Base-by-base conservation (phyloP, 139 green algal genomes). In the Coelastrella sp. region DNA sequence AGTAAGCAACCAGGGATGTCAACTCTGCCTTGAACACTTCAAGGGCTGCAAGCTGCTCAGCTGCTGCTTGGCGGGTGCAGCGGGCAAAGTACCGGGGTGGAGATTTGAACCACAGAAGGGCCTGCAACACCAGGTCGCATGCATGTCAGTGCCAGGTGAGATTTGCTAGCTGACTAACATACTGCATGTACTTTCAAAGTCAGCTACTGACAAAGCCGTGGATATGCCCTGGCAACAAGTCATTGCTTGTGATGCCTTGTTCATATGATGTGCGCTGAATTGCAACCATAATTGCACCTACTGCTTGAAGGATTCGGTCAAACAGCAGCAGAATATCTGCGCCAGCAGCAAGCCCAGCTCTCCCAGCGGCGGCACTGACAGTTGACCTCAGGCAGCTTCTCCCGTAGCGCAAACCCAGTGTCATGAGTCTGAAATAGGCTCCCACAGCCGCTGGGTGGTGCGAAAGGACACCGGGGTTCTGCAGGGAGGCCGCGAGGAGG, bases 371-470 rank as follows among this genome's bases (percentile, higher is more conserved):
- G 7, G 25, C 65, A n/a, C 75, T 65, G 8, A 19, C 87, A 63
- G 78, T 65, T 76, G 79, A 79, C 56, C 35, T 10, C 66, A 80
- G 6, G 84, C 84, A 82, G 68, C 35, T 78, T 22, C 57, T 65
- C 7, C 79, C 80, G 60, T 91, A 92, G 65, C 24, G 56, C 78
- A 96, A 87, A 8, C 86, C 92, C 15, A 96, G 91, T 7, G 24
- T 85, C 73, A 96, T 80, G 74, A 96, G 93, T 61, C 93, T 91
- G 90, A 96, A 96, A 63, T 87, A 90, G 0, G 94, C 86, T 15
- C 93, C 94, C 0, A 82, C 61, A 19, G 95, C 92, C 27, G 95
- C 92, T 35, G 95, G 93, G 92, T 96, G 94, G 56, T 92, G 91
- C 4, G 89, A 92, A 25, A 97, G 93, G 7, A 78, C 74, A 12